A percentile compares a stretch with the other conserved stretches of the same genome.
These are phyloP conservation scores for Ustulina deusta DNA, from an alignment of 2,329 filamentous ascomycete genomes.

Conservation along the genomic window DNA sequence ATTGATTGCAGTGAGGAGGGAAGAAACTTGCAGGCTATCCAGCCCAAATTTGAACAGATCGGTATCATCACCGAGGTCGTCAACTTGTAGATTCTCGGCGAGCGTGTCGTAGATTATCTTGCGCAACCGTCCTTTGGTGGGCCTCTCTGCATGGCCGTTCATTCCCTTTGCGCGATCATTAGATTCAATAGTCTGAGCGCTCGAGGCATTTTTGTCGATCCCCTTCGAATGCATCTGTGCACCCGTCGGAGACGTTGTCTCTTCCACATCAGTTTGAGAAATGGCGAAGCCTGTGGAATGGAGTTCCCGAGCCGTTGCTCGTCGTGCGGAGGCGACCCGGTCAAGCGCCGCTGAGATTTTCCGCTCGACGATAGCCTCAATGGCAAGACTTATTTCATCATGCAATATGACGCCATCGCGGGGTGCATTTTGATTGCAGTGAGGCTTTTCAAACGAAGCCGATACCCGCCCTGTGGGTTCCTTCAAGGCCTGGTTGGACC, in stretches of 20 bases:
- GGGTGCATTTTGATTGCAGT: too few species aligned
- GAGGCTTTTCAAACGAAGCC: background rate
- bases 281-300: background rate
- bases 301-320: conserved; percentile 1
- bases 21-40: conserved; percentile 22
- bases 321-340: background rate
- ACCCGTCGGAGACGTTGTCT: background rate
- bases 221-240: background rate
- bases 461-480: background rate
- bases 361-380: background rate
- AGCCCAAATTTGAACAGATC: conserved; percentile 31
- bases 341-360: conserved; percentile 9
- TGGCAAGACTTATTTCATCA: background rate
- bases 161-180: too few species aligned
- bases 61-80: conserved; percentile 21
- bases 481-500: background rate
- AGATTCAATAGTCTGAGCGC: background rate
- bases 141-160: background rate
- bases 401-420: background rate
- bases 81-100: conserved; percentile 19
- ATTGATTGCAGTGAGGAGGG: conserved; percentile 30
- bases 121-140: background rate
- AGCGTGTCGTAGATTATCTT: conserved; percentile 19
- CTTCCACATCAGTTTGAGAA: background rate
- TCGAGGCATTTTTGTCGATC: background rate